Conservation (phyloP, 768 basidiomycete species). For the Cyclocybe aegerita region DNA sequence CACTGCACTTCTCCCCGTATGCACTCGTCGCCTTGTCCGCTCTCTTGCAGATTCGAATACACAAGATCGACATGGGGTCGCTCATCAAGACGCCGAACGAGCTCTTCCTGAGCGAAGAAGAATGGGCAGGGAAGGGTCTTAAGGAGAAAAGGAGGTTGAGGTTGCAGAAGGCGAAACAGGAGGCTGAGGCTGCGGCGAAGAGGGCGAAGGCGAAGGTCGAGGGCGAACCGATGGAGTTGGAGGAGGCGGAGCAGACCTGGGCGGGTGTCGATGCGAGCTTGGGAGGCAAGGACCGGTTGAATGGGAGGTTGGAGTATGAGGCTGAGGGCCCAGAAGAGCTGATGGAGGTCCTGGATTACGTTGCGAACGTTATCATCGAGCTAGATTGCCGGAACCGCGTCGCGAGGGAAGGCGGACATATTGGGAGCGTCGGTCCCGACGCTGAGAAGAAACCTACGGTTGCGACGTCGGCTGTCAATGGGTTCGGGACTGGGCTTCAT, state of each 20-base stretch:
- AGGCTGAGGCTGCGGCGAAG: constrained; percentile 3
- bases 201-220: constrained; percentile 7
- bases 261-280: constrained; percentile 29
- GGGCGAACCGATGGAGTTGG: constrained; percentile 23
- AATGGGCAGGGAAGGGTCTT: constrained; percentile 47
- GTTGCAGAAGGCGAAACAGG: background rate
- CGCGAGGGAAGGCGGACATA: background rate
- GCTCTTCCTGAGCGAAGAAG: constrained; percentile 48
- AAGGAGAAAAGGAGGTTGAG: constrained; percentile 26
- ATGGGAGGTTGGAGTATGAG: constrained; percentile 23
- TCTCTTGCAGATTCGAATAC: constrained; percentile 39
- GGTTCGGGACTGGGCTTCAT: too few relatives aligned
- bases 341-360: constrained; percentile 56
- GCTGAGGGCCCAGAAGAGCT: constrained; percentile 48
- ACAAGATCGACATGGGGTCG: constrained; percentile 55
- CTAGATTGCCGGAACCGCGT: constrained; percentile 31
- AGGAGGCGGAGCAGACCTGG: constrained; percentile 32
- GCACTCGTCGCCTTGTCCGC: constrained; percentile 37
- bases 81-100: constrained; percentile 48
- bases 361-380: constrained; percentile 50
- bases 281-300: constrained; percentile 11
- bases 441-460: background rate
- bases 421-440: background rate
- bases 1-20: constrained; percentile 42
- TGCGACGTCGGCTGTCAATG: background rate